Evolutionary conservation across 208 protist species (phyloP), one percentile per base, ranked within the genome.

Genomic region (Trypanosoma avium): DNA sequence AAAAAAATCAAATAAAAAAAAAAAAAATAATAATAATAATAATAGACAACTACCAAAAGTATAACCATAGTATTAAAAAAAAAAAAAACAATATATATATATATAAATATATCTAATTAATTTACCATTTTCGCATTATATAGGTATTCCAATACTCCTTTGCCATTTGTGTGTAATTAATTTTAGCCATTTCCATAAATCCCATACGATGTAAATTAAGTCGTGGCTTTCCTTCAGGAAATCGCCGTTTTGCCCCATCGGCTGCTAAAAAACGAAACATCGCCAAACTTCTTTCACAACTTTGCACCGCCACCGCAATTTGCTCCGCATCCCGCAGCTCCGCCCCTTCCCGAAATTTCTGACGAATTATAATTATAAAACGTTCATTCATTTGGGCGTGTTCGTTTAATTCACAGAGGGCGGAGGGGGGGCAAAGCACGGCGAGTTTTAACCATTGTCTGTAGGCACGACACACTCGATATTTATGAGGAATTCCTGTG

Each of bases 131-230:
- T 19, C 86, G 82, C 82, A 89, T 79, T 33, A 95, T 68, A 61
- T 95, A 95, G 15, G 80, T 90, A 67, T 92, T 93, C 82, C 82
- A 95, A 77, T 93, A 95, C 78, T 95, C 86, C 76, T 95, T 95
- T 60, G 67, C 75, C 82, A 92, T 90, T 60, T 91, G 84, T 73
- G 72, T 88, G 78, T 87, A 92, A 77, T 95, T 95, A 9, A 93
- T 84, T 67, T 84, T 86, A 0, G 77, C 78, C 89, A 95, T 93
- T 47, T 95, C 83, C 8, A 92, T 40, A 58, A 95, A 93, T 53
- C 86, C 84, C 83, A 91, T 92, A 78, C 89, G 93, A 76, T 92
- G 81, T 9, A 95, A 70, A 43, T 93, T 92, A 21, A 92, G 75
- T 12, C 86, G 81, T 40, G 82, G 89, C 60, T 89, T 90, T 42